Conservation (phyloP, 2,329 filamentous ascomycete genomes). For the Ustulina deusta region DNA sequence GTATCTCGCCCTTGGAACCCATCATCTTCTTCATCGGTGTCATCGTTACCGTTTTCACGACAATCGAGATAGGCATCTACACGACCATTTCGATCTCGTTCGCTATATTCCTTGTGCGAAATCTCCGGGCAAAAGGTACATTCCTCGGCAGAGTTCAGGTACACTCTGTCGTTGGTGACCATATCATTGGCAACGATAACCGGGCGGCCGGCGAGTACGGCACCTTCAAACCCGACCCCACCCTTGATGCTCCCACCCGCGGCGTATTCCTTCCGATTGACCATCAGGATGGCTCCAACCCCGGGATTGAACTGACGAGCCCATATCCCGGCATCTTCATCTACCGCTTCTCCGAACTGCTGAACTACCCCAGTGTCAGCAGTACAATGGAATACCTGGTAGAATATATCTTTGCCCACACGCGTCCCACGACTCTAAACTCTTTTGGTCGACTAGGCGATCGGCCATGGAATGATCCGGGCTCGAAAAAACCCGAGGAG, state of each 20-base stretch:
- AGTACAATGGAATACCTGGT: conserved; percentile 86
- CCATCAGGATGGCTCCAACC: conserved; percentile 92
- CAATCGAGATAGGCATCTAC: conserved; percentile 94
- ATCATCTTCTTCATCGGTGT: conserved; percentile 95
- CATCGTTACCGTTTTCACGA: conserved; percentile 86
- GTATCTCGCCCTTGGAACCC: conserved; percentile 88
- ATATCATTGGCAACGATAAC: conserved; percentile 73
- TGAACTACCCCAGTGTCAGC: conserved; percentile 95
- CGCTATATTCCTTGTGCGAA: conserved; percentile 83
- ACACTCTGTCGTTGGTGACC: conserved; percentile 84
- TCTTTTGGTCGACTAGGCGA: conserved; percentile 76
- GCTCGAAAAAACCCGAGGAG: conserved; percentile 67
- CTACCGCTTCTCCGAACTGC: conserved; percentile 93
- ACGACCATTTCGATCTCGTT: conserved; percentile 82
- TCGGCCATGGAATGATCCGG: conserved; percentile 94
- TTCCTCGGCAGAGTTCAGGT: conserved; percentile 88
- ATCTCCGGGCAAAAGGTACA: conserved; percentile 83
- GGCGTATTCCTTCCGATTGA: conserved; percentile 90
- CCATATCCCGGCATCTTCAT: conserved; percentile 96
- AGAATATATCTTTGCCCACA: conserved; percentile 74
- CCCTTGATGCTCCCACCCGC: conserved; percentile 58
- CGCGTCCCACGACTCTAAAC: conserved; percentile 79
- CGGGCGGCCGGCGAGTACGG: conserved; percentile 66
- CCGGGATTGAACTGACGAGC: conserved; percentile 79
- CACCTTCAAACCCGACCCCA: conserved; percentile 60